Conservation (phyloP, 495 filamentous ascomycete species). For the Neurospora sp. region DNA sequence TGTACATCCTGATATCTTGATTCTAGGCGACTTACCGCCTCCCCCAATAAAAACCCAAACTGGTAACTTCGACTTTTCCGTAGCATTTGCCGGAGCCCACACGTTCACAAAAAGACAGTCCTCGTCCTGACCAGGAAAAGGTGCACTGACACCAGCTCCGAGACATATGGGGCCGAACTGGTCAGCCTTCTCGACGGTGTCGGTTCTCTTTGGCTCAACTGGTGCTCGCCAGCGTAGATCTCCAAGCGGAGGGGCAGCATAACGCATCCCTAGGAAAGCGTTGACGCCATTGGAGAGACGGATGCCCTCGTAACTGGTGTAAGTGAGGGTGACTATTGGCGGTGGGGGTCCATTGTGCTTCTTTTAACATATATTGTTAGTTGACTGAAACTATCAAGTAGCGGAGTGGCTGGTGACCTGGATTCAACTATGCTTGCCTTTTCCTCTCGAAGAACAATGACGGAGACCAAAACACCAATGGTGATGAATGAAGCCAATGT, state of each 20-base stretch:
- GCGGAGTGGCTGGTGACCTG: not conserved
- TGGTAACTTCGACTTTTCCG: constrained; percentile 39
- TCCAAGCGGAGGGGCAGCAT: constrained; percentile 31
- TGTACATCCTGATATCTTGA: not conserved
- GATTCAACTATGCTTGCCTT: not conserved
- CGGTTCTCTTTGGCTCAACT: constrained; percentile 15
- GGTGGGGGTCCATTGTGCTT: not conserved
- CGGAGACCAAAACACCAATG: not conserved
- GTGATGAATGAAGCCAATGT: not conserved
- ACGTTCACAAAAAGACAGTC: constrained; percentile 71
- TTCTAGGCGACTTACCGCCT: constrained; percentile 35
- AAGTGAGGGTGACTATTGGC: constrained; percentile 27
- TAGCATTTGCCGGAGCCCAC: constrained; percentile 53
- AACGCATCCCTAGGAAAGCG: constrained; percentile 35
- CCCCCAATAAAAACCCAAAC: constrained; percentile 70
- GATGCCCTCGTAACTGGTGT: constrained; percentile 31
- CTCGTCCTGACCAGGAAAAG: constrained; percentile 40
- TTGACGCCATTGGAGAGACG: constrained; percentile 24
- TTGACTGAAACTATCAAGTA: not conserved
- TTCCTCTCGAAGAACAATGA: not conserved
- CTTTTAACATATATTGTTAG: not conserved
- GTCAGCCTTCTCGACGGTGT: constrained; percentile 13
- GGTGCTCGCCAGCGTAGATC: constrained; percentile 32
- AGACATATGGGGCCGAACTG: constrained; percentile 44
- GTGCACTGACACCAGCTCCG: constrained; percentile 28